Conservation (phyloP, 148 eudicot species). For the Cornus controversa region DNA sequence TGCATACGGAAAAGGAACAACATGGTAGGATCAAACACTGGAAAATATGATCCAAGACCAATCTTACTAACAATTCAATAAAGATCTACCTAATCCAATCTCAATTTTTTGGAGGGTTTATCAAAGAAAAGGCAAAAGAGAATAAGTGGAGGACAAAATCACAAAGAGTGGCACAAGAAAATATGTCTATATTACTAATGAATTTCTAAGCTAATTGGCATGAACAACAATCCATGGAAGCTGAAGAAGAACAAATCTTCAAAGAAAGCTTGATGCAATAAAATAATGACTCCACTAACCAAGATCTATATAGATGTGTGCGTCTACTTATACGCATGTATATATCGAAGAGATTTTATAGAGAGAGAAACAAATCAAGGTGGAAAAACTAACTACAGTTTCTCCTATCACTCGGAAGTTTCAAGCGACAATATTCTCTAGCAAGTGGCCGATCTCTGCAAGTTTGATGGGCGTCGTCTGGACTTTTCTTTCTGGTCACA, state of each 20-base stretch:
- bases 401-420: neutral
- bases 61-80: neutral
- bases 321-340: neutral
- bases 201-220: conserved; percentile 1
- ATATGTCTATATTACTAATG: neutral
- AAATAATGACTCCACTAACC: neutral
- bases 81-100: conserved; percentile 7
- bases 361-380: neutral
- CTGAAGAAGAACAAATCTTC: neutral
- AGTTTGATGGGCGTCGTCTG: neutral
- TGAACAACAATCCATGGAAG: conserved; percentile 2
- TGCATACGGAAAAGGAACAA: neutral
- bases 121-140: neutral
- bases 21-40: conserved; percentile 2
- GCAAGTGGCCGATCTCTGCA: conserved; percentile 2
- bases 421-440: neutral
- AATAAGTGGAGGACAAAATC: neutral
- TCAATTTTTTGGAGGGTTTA: neutral
- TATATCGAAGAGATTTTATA: neutral
- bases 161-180: neutral
- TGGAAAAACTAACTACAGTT: neutral
- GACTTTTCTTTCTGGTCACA: neutral
- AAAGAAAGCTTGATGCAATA: neutral
- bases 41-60: conserved; percentile 9
- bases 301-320: neutral